phyloP scores from a whole-genome alignment of 208 protist species.

The Trypanosoma rangeli region DNA sequence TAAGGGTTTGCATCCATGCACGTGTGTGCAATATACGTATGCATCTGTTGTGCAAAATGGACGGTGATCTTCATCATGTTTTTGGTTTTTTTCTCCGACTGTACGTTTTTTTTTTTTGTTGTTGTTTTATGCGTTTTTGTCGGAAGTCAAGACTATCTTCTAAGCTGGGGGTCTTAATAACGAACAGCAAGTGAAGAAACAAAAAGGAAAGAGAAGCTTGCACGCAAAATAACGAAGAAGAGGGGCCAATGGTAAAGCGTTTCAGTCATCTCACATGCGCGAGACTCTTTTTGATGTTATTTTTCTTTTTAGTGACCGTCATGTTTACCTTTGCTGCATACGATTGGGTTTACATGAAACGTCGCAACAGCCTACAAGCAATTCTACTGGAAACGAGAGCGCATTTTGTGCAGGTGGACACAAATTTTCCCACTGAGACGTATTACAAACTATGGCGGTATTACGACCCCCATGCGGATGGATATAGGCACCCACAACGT shows the following conservation, averaged over 20 bases:
- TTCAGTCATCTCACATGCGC: not conserved
- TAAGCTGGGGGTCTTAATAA: not conserved
- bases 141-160: not conserved
- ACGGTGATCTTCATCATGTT: conserved; percentile 10
- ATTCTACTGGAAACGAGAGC: conserved; percentile 59
- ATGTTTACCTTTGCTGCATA: conserved; percentile 41
- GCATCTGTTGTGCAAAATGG: no score
- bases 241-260: not conserved
- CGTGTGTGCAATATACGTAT: not conserved
- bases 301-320: conserved; percentile 26
- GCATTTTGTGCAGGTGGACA: conserved; percentile 39
- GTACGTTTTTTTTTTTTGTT: not conserved
- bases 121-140: not conserved
- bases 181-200: not conserved
- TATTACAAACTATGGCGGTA: conserved; percentile 67
- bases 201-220: no score
- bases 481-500: conserved; percentile 30
- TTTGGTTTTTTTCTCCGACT: conserved; percentile 13
- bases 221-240: not conserved
- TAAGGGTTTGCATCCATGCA: not conserved
- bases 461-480: conserved; percentile 64
- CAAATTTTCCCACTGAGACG: conserved; percentile 33
- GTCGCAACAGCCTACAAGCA: conserved; percentile 50
- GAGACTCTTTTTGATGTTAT: conserved; percentile 15
- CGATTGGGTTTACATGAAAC: conserved; percentile 43